Percentiles rank a stretch among this genome's conserved stretches.
Conservation (phyloP, 2,329 filamentous ascomycete species). For the Coleophoma cylindrospora region DNA sequence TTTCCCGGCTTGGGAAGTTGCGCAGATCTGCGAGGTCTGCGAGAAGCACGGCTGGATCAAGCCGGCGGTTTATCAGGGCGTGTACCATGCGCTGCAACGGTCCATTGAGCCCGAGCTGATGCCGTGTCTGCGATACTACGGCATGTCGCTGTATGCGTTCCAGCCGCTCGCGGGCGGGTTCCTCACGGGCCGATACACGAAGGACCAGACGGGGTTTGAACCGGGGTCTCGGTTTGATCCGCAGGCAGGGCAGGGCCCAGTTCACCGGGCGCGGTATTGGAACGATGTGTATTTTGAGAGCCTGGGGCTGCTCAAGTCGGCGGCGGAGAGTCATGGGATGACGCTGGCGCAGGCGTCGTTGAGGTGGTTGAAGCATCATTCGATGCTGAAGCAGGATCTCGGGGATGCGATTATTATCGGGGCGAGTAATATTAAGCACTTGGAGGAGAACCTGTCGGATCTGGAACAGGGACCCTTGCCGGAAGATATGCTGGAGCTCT, state of each 20-base stretch:
- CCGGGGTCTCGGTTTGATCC: constrained; percentile 25
- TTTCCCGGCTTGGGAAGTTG: constrained; percentile 38
- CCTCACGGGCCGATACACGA: constrained; percentile 42
- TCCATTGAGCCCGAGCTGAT: constrained; percentile 60
- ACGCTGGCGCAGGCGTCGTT: constrained; percentile 69
- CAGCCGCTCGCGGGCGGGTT: constrained; percentile 51
- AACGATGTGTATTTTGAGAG: constrained; percentile 60
- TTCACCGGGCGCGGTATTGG: constrained; percentile 55
- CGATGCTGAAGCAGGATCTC: constrained; percentile 44
- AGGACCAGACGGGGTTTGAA: constrained; percentile 30
- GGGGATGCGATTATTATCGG: constrained; percentile 58
- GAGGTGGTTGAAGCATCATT: constrained; percentile 71
- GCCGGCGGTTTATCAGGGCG: constrained; percentile 29
- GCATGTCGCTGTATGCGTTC: constrained; percentile 55
- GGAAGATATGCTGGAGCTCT: constrained; percentile 65
- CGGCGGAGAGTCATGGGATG: constrained; percentile 61
- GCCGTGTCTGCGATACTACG: constrained; percentile 51
- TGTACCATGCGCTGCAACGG: constrained; percentile 24
- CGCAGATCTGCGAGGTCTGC: constrained; percentile 25
- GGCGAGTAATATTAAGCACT: constrained; percentile 50
- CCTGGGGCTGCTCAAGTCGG: constrained; percentile 62
- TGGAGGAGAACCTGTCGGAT: constrained; percentile 51
- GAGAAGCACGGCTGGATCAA: constrained; percentile 26
- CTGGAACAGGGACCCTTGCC: constrained; percentile 69
- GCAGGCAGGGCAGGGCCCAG: constrained; percentile 39